Evolutionary conservation across 495 filamentous ascomycete species (phyloP), one percentile per base, ranked within the genome.

Genomic region (Neurospora sublineolata): DNA sequence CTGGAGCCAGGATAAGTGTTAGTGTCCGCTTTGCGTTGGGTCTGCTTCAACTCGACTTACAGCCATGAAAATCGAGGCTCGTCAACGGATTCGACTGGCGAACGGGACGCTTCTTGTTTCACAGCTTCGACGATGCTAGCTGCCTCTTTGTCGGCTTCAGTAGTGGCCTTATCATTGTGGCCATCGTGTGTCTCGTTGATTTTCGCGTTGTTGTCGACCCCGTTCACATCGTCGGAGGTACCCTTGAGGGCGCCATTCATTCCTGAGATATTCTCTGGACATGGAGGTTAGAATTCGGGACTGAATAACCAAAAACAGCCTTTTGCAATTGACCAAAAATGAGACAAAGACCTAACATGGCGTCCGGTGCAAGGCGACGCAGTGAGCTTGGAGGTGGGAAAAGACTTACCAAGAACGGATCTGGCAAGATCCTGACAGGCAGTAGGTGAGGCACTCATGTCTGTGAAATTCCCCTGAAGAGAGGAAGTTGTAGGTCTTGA

Each of bases 41-140:
- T n/a, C 20, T 14, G 58, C 36, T 46, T 27, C n/a, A 52, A 3
- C 6, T 44, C 10, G 38, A 75, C 79, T 75, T 75, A 80, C 79
- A 81, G 76, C 79, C 79, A 81, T 6, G 78, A 77, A 60, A 81
- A 81, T 41, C 77, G 72, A 30, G 23, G 39, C 8, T 73, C 16
- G 18, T 76, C 69, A 9, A 37, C 23, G 20, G 72, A 33, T 33
- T 9, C 27, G 14, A 30, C 52, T 33, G 27, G 52, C 52, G 52
- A 60, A 30, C 27, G 33, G n/a, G 33, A 3, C 20, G 30, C 67
- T 37, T 37, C 60, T 23, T 71, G 69, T 58, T 33, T 71, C 18
- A 41, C 16, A n/a, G 70, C 39, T 44, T 70, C 44, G 14, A 9
- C 68, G 27, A 1, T 41, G 27, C 12, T 30, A n/a, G 8, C 41